These are phyloP conservation scores for Lipomyces kockii DNA, from an alignment of 805 yeast species.

Conservation along the genomic window DNA sequence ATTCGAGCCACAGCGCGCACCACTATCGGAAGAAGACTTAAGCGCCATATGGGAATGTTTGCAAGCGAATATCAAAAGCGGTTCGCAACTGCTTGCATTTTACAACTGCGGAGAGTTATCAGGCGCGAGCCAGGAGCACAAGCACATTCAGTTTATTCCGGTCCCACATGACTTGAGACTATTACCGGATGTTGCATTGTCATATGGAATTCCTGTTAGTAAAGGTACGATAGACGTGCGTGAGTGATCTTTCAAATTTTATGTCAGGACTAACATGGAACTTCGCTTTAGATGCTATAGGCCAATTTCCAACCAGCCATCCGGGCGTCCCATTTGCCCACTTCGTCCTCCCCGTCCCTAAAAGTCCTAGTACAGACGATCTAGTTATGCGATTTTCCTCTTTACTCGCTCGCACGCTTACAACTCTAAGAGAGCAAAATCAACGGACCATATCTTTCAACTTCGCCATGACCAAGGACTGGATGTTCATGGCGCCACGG, in stretches of 20 bases:
- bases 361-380: conserved; percentile 54
- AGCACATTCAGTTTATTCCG: conserved; percentile 84
- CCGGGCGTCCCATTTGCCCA: conserved; percentile 77
- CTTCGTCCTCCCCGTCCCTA: conserved; percentile 68
- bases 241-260: neutral
- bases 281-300: conserved; percentile 29
- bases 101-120: conserved; percentile 86
- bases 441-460: conserved; percentile 67
- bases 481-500: conserved; percentile 89
- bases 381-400: conserved; percentile 73
- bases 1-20: conserved; percentile 71
- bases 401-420: conserved; percentile 70
- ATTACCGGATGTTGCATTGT: conserved; percentile 54
- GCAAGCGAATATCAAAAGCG: conserved; percentile 39
- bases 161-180: conserved; percentile 64
- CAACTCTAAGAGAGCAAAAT: conserved; percentile 51
- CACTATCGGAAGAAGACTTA: conserved; percentile 74
- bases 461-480: conserved; percentile 75
- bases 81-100: conserved; percentile 72
- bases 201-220: conserved; percentile 12
- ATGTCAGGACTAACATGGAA: neutral
- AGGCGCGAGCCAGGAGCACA: conserved; percentile 95
- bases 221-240: conserved; percentile 15
- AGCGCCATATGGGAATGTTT: conserved; percentile 61
- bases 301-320: conserved; percentile 64